These are phyloP conservation scores for Berberis vulgaris DNA, from an alignment of 164 flowering plant species.

Conservation along the genomic window DNA sequence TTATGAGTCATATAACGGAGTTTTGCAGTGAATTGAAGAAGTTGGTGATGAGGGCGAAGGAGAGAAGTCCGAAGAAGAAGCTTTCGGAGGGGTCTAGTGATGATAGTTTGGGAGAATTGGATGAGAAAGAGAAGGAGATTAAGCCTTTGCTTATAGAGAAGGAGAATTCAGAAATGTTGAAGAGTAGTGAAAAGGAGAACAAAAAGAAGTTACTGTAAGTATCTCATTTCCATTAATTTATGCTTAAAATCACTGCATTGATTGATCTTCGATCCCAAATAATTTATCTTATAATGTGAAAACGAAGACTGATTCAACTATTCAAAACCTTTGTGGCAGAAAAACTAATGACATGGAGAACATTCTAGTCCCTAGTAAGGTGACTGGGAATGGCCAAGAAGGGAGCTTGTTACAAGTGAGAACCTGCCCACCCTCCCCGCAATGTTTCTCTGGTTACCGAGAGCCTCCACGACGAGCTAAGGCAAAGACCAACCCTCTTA, in stretches of 20 bases:
- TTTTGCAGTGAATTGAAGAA: conserved; percentile 82
- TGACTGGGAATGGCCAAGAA: conserved; percentile 17
- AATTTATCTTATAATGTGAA: too few species aligned
- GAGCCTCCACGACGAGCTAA: background rate
- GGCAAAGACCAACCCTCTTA: background rate
- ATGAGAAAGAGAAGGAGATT: conserved; percentile 23
- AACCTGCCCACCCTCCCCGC: conserved; percentile 67
- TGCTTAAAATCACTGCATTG: background rate
- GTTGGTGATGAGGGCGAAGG: conserved; percentile 47
- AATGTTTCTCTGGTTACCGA: conserved; percentile 28
- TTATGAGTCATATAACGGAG: conserved; percentile 57
- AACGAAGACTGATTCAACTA: background rate
- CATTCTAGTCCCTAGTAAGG: conserved; percentile 27
- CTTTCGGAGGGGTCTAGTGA: background rate
- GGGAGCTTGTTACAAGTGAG: conserved; percentile 39
- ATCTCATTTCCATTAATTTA: too few species aligned
- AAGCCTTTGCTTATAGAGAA: conserved; percentile 37
- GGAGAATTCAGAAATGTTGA: conserved; percentile 25
- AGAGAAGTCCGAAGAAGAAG: conserved; percentile 21
- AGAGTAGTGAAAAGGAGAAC: conserved; percentile 24
- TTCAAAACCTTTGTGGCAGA: conserved; percentile 16
- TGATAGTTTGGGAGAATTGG: conserved; percentile 13
- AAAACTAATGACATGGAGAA: conserved; percentile 41
- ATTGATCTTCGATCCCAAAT: background rate
- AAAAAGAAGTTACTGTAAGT: background rate